Base-by-base conservation (phyloP, 108 stramenopile genomes). In the Cyclotella cryptica region DNA sequence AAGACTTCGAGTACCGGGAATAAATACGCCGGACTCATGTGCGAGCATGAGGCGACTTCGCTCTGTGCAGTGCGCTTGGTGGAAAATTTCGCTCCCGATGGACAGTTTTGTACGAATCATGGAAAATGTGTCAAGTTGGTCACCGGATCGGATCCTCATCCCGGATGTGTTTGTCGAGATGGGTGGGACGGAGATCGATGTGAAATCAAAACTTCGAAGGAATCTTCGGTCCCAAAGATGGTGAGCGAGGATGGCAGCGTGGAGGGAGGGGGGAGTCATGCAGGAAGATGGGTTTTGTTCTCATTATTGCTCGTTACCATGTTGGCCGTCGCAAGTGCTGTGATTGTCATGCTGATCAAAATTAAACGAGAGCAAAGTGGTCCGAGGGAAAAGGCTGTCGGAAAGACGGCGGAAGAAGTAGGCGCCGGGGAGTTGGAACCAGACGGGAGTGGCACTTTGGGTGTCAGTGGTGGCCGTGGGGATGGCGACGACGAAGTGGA, bases 91-190 rank as follows among this genome's bases (percentile, higher is more conserved):
- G 69, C 77, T 17, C 77, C 77, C 2, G 44, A 71, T 55, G 52
- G 49, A 18, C 77, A 78, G 26, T 78, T 78, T 62, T 78, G 77
- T 47, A 78, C 77, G 27, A 78, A 78, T 65, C 62, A 78, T 57
- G 77, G 77, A 41, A 64, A 43, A 29, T 78, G 77, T 26, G 44
- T 64, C 0, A 53, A 57, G 42, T 21, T 70, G 62, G 69, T 78
- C 26, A 18, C 69, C 6, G 69, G 22, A 43, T 55, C 46, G 26
- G 69, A 71, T 47, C 39, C 40, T 1, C 77, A 78, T 46, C 77
- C 77, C 11, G 77, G 77, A 44, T 78, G 77, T 71, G 62, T 27
- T 35, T 78, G 77, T 65, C 28, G 53, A 40, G 69, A 55, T 10
- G 69, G 69, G 27, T 78, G 69, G 62, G 21, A 10, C 0, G 77